Base-by-base conservation (phyloP, 805 yeast species). In the Myxozyma geophila region DNA sequence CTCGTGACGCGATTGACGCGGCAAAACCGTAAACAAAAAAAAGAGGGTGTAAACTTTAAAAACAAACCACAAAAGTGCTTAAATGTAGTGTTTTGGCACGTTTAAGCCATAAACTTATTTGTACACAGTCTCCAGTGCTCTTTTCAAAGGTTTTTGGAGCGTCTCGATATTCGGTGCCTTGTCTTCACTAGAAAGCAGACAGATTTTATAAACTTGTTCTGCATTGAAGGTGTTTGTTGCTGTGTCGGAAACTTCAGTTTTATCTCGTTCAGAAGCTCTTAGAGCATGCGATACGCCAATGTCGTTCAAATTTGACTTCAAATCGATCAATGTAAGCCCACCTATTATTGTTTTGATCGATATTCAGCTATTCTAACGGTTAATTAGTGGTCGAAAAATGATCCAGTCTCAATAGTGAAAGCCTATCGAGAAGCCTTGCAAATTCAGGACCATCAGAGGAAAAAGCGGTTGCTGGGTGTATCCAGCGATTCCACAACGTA, bases 381-480 rank as follows among this genome's bases (percentile, higher is more conserved):
- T 43, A 43, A 6, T n/a, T 51, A 66, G 59, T 73, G 72, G 71
- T 41, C 64, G 36, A 50, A 67, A 10, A 55, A 61, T 46, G 72
- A 73, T 54, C 69, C 71, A 7, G 54, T 66, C 10, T 70, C 75
- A 2, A 65, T 73, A 15, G 68, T 73, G 13, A 64, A 63, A 21
- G 74, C 75, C 13, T 73, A 73, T 52, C 60, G 72, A 17, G 70
- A 71, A 54, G 74, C 74, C 12, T 58, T 73, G 54, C 49, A 62
- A 23, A 48, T 66, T 15, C 68, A 69, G 50, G 66, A 64, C 21
- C 49, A 23, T 9, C 62, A 57, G 35, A 52, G 54, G 21, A 64
- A 60, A 40, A 54, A 56, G 21, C 44, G 64, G 15, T 51, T 37
- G 13, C 53, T 60, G 8, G 63, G 40, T 7, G 43, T 39, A 15